phyloP scores from a whole-genome alignment of 352 stramenopile species.

The Bremia lactucae region DNA sequence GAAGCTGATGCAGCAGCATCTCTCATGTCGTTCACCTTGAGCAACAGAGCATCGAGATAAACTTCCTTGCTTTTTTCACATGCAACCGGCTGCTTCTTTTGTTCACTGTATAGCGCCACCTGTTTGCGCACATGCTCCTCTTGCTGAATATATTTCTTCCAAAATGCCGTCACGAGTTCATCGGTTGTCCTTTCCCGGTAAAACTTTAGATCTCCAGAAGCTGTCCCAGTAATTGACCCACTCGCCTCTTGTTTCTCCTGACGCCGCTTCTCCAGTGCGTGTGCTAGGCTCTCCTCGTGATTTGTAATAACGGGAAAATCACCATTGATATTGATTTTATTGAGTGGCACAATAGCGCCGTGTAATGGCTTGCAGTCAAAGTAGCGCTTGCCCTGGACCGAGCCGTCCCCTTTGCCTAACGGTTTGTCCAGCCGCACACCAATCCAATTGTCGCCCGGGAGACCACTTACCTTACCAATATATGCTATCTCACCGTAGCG shows the following conservation, averaged over 20 bases:
- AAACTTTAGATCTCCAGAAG: background rate
- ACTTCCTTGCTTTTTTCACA: conserved; percentile 29
- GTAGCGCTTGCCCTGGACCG: conserved; percentile 38
- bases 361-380: conserved; percentile 51
- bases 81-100: conserved; percentile 42
- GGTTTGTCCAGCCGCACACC: conserved; percentile 65
- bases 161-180: conserved; percentile 51
- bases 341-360: conserved; percentile 52
- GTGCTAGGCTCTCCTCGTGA: conserved; percentile 40
- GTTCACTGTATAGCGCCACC: conserved; percentile 41
- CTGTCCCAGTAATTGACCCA: too few species aligned
- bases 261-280: conserved; percentile 39
- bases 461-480: conserved; percentile 38
- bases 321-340: conserved; percentile 41
- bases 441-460: conserved; percentile 54
- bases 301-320: conserved; percentile 42
- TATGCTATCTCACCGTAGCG: conserved; percentile 60
- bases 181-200: conserved; percentile 34
- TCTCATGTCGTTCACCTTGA: conserved; percentile 40
- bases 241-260: conserved; percentile 28
- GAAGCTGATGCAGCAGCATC: conserved; percentile 49
- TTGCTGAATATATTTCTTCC: conserved; percentile 40
- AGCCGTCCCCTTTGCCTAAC: conserved; percentile 65
- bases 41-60: conserved; percentile 40
- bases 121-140: conserved; percentile 44